A percentile compares a stretch with the other conserved stretches of the same genome.
Evolutionary conservation across 2,329 filamentous ascomycete genomes (phyloP).

Genomic region (Hypoxylon sp.): DNA sequence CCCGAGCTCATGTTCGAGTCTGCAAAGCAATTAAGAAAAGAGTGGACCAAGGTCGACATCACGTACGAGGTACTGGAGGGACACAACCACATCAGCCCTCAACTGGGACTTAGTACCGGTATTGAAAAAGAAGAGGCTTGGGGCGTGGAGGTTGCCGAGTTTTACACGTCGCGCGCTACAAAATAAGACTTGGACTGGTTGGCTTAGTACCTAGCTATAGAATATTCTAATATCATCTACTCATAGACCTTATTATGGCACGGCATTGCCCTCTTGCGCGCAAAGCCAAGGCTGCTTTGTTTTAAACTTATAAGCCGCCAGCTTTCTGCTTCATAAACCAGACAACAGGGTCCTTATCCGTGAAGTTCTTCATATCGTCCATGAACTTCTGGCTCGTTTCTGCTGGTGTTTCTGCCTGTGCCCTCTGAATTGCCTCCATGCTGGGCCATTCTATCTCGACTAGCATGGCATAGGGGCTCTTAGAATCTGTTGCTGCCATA

Average conservation of each 20-base stretch:
- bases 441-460: slow-evolving; percentile 42
- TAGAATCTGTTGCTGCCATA: slow-evolving; percentile 23
- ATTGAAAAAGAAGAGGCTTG: slow-evolving; percentile 54
- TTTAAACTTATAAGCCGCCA: slow-evolving; percentile 14
- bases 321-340: slow-evolving; percentile 45
- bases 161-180: slow-evolving; percentile 41
- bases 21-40: slow-evolving; percentile 45
- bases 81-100: slow-evolving; percentile 54
- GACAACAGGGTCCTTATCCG: slow-evolving; percentile 38
- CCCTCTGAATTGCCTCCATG: slow-evolving; percentile 34
- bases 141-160: slow-evolving; percentile 50
- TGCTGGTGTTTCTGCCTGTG: slow-evolving; percentile 30
- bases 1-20: slow-evolving; percentile 47
- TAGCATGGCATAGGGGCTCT: slow-evolving; percentile 37
- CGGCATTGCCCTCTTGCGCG: not conserved
- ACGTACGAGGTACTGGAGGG: slow-evolving; percentile 47
- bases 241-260: not conserved
- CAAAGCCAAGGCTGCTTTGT: not conserved
- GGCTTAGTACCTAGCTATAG: not conserved
- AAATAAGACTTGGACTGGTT: slow-evolving; percentile 12
- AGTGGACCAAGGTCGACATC: slow-evolving; percentile 44
- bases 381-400: slow-evolving; percentile 27
- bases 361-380: slow-evolving; percentile 45
- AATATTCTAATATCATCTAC: not conserved
- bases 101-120: slow-evolving; percentile 48